Evolutionary conservation across 768 basidiomycete species (phyloP).

Genomic region (Auriculariales sp.): DNA sequence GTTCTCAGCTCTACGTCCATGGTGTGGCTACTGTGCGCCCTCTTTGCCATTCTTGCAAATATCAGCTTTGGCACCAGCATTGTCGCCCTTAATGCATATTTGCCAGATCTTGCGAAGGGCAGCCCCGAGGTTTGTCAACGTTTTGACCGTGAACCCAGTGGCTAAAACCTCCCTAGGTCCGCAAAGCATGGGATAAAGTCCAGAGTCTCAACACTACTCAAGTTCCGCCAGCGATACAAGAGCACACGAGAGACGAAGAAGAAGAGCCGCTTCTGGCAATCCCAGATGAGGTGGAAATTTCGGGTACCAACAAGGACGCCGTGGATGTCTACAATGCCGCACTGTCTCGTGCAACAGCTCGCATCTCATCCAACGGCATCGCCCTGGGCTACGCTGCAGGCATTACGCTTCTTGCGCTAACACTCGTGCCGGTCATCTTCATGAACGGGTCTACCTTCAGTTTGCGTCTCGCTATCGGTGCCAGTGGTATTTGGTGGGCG

Average conservation of each 20-base stretch:
- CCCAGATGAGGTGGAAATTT: no score
- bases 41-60: constrained; percentile 66
- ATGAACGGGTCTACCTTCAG: constrained; percentile 66
- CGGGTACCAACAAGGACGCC: neutral
- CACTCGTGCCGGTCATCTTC: constrained; percentile 65
- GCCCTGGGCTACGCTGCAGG: constrained; percentile 80
- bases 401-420: constrained; percentile 56
- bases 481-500: constrained; percentile 84
- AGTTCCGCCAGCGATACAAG: no score
- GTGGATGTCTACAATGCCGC: constrained; percentile 27
- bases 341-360: constrained; percentile 62
- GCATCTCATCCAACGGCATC: constrained; percentile 73
- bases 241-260: no score
- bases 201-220: no score
- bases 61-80: constrained; percentile 75
- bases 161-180: constrained; percentile 22
- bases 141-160: neutral
- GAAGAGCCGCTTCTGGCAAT: no score
- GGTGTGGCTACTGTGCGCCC: constrained; percentile 52
- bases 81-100: constrained; percentile 85
- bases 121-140: constrained; percentile 28
- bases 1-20: constrained; percentile 55
- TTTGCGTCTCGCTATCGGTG: constrained; percentile 67
- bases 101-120: constrained; percentile 53
- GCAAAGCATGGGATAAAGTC: constrained; percentile 23